Evolutionary conservation across 441 rosid genomes (phyloP).

Genomic region (Flueggea neowawraea): DNA sequence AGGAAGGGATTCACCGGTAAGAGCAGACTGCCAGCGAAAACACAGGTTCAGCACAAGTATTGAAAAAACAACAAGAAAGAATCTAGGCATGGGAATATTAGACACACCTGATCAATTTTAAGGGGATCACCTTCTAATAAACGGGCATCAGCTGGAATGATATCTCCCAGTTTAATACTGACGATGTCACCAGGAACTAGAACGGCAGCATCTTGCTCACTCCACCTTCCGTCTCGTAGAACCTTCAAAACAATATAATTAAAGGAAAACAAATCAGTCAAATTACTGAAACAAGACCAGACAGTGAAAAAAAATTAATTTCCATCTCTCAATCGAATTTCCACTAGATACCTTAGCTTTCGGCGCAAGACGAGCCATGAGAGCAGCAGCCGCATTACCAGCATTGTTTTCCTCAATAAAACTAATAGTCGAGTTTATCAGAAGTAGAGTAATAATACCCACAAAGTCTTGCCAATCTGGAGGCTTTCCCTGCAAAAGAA

Average conservation of each 20-base stretch:
- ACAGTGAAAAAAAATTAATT: background rate
- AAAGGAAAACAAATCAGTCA: background rate
- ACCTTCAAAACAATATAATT: constrained; percentile 36
- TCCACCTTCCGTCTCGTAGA: constrained; percentile 96
- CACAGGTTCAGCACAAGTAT: constrained; percentile 7
- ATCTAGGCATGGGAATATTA: background rate
- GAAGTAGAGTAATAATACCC: constrained; percentile 80
- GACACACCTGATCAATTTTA: constrained; percentile 82
- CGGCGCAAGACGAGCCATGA: constrained; percentile 96
- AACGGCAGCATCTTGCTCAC: constrained; percentile 77
- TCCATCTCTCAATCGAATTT: constrained; percentile 4
- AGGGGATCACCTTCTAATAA: constrained; percentile 89
- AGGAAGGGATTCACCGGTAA: constrained; percentile 96
- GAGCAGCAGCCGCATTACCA: constrained; percentile 96
- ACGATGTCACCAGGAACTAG: constrained; percentile 89
- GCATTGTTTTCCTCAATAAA: constrained; percentile 97
- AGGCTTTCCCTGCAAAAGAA: constrained; percentile 66
- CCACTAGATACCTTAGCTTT: constrained; percentile 76
- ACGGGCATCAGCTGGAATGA: constrained; percentile 95
- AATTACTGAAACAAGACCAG: background rate
- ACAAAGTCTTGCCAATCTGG: constrained; percentile 99
- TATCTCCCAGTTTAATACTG: constrained; percentile 91
- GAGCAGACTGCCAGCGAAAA: constrained; percentile 65
- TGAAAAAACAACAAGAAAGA: constrained; percentile 9
- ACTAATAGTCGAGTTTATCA: constrained; percentile 93